Evolutionary conservation across 1,284 basidiomycete species (phyloP).

Genomic region (Pseudomicrostroma phylloplanum): DNA sequence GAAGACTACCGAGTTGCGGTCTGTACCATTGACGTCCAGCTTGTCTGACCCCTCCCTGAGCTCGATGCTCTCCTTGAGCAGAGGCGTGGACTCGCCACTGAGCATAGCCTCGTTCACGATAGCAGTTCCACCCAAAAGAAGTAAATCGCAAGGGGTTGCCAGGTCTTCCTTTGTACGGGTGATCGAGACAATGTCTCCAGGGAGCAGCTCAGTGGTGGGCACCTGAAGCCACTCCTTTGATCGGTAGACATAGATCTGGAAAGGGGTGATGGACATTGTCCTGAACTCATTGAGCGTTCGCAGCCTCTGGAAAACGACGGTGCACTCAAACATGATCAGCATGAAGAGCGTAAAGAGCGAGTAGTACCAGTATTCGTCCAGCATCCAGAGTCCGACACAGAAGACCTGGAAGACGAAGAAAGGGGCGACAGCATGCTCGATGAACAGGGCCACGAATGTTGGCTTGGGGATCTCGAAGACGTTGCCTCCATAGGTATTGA

Average conservation of each 20-base stretch:
- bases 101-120: conserved; percentile 51
- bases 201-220: conserved; percentile 40
- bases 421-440: conserved; percentile 49
- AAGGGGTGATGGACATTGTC: conserved; percentile 50
- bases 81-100: conserved; percentile 47
- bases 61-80: conserved; percentile 49
- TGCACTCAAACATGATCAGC: conserved; percentile 49
- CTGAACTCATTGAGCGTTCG: conserved; percentile 50
- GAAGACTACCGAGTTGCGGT: conserved; percentile 49
- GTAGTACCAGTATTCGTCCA: conserved; percentile 50
- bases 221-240: conserved; percentile 39
- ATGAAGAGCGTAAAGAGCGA: conserved; percentile 50
- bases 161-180: conserved; percentile 48
- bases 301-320: conserved; percentile 46
- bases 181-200: conserved; percentile 47
- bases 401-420: conserved; percentile 51
- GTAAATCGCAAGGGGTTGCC: conserved; percentile 43
- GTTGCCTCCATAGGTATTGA: conserved; percentile 45
- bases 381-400: conserved; percentile 50
- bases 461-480: conserved; percentile 47
- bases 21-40: conserved; percentile 44
- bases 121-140: conserved; percentile 38
- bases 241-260: conserved; percentile 43
- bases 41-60: conserved; percentile 40
- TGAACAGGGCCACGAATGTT: conserved; percentile 46